Base-by-base conservation (phyloP, 2,329 filamentous ascomycete genomes). In the Calonectria pteridis region DNA sequence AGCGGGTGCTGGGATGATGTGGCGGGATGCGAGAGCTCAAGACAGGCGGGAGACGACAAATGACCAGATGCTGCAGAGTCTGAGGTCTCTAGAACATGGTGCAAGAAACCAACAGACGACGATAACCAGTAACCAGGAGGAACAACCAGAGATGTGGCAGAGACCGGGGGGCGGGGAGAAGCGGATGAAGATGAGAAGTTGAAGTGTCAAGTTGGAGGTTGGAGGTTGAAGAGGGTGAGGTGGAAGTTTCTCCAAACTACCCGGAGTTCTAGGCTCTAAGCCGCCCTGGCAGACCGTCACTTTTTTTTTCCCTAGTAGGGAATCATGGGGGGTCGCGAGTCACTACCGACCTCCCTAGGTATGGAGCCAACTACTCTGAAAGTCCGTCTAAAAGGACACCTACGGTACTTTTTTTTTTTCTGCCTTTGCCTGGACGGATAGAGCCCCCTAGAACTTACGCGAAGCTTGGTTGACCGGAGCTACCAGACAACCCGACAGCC, bases 191-290 rank as follows among this genome's bases (percentile, higher is more conserved):
- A 72, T 75, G 77, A 75, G 77, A 76, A 77, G 74, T 77, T 76
- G 67, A 71, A 75, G 72, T 55, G 74, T 81, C 77, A 78, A 73
- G 78, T 72, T 75, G 74, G 75, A 78, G 73, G 78, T 71, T 75
- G 74, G 75, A 73, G 69, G 49, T 67, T 69, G 50, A 73, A 43
- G 79, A 85, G 81, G 83, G 82, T 85, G 83, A 86, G 81, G 84
- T 85, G 83, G 84, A 85, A 85, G 84, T 82, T 85, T 84, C 80
- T 82, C 82, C 77, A 82, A 80, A 75, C 69, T 79, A 81, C 80
- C 79, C 79, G 79, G 75, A 75, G 72, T 76, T 77, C 75, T 75
- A 76, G 62, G 37, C 64, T 55, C 33, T 63, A 23, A 35, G 53
- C 65, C 51, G 35, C 40, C 65, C 28, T 46, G 75, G 77, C 73